These are phyloP conservation scores for Termitomyces sp. DNA, from an alignment of 768 basidiomycete species.

Conservation along the genomic window DNA sequence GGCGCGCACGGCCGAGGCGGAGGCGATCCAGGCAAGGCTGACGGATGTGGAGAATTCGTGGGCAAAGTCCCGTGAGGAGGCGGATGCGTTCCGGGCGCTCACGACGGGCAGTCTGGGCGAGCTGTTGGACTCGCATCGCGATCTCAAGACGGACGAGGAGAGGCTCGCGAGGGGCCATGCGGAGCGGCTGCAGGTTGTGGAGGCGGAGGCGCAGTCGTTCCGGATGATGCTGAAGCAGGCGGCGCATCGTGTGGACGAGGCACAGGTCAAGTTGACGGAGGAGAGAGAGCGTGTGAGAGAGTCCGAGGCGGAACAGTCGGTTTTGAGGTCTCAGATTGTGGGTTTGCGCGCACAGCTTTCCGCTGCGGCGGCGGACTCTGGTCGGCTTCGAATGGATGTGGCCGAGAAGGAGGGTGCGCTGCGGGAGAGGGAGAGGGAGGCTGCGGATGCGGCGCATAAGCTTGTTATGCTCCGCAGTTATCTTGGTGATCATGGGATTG, in stretches of 20 bases:
- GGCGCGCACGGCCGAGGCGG: constrained; percentile 65
- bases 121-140: constrained; percentile 82
- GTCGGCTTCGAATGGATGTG: constrained; percentile 65
- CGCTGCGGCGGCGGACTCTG: constrained; percentile 61
- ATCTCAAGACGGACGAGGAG: constrained; percentile 81
- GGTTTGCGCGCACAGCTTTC: constrained; percentile 72
- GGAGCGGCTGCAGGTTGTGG: constrained; percentile 79
- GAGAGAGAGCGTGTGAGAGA: constrained; percentile 64
- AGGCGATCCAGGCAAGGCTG: constrained; percentile 58
- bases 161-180: constrained; percentile 67
- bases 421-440: constrained; percentile 57
- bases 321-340: constrained; percentile 67
- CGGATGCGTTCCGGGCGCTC: constrained; percentile 81
- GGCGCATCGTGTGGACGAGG: constrained; percentile 63
- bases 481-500: constrained; percentile 83
- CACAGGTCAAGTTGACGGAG: constrained; percentile 57
- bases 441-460: constrained; percentile 67
- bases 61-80: constrained; percentile 90
- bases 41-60: constrained; percentile 86
- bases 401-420: constrained; percentile 61
- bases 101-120: constrained; percentile 86
- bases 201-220: constrained; percentile 70
- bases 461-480: constrained; percentile 79
- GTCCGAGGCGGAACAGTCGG: constrained; percentile 57
- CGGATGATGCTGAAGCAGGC: constrained; percentile 79